Base-by-base conservation (phyloP, 2,329 filamentous ascomycete genomes). In the Elsinoe fawcettii region DNA sequence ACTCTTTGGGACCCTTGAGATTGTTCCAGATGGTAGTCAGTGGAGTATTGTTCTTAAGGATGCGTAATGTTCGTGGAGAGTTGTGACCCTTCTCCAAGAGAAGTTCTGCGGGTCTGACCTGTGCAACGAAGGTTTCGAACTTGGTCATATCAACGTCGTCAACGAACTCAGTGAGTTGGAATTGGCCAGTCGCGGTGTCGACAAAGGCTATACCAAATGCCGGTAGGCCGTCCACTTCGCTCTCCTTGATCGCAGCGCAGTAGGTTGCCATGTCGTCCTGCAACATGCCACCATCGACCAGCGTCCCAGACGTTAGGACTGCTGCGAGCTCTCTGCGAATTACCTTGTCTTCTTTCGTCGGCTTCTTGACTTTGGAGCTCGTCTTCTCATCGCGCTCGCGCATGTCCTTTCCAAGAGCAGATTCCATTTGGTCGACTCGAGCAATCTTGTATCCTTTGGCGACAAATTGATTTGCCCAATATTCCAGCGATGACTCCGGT, bases 361-460 rank as follows among this genome's bases (percentile, higher is more conserved):
- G 67, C 66, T 85, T 87, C 49, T 75, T 75, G 20, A 70, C 64
- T 60, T 77, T 77, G 27, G 69, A 80, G 5, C 70, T 73, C 61
- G 77, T 76, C 58, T 79, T 66, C 36, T 70, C 81, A 61, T 87
- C 88, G 36, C 92, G 83, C 71, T 99, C 93, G n/a, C 93, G 86
- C 93, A 99, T 97, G 71, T 99, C 92, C 70, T 99, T 99, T 58
- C 86, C 91, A 7, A 99, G 75, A 1, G 93, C 93, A 32, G 90
- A 95, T 74, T 99, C 93, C 79, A 91, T 91, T 70, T 99, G 93
- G 69, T 97, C 93, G 22, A 99, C 93, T 16, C 92, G 81, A 5
- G 93, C 93, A 56, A 99, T 95, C 73, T 99, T 99, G 81, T 85
- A 96, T 32, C 95, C 93, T 71, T 97, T 97, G 59, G 92, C 93